These are phyloP conservation scores for Coemansia sp. DNA, from an alignment of 192 early-diverging fungal genomes.

Conservation along the genomic window DNA sequence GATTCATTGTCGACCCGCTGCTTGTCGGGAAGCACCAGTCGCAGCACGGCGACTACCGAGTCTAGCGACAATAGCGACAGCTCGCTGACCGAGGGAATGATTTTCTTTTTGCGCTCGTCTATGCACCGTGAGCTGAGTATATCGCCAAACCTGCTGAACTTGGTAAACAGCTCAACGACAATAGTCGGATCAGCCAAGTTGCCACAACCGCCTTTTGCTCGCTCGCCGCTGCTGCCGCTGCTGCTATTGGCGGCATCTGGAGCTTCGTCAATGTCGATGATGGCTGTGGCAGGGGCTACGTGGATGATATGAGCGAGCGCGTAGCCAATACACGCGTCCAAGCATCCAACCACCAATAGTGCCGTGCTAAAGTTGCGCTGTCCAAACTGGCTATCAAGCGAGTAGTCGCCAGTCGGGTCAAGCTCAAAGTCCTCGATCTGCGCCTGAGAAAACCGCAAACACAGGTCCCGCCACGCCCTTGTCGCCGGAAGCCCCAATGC, in stretches of 20 bases:
- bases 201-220: background rate
- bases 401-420: constrained; percentile 66
- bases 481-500: background rate
- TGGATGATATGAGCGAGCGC: constrained; percentile 13
- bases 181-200: constrained; percentile 9
- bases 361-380: constrained; percentile 61
- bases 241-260: background rate
- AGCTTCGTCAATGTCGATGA: background rate
- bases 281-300: background rate
- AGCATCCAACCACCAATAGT: constrained; percentile 58
- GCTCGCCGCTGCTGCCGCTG: no score
- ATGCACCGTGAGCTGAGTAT: constrained; percentile 30
- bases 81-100: constrained; percentile 15
- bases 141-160: constrained; percentile 27
- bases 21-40: constrained; percentile 23
- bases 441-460: constrained; percentile 53
- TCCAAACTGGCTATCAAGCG: constrained; percentile 56
- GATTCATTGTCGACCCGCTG: background rate
- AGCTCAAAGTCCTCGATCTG: constrained; percentile 72
- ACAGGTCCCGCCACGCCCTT: constrained; percentile 24
- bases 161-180: constrained; percentile 32
- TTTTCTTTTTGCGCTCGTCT: constrained; percentile 25
- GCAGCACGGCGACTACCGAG: constrained; percentile 1
- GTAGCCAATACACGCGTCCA: constrained; percentile 61
- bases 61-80: constrained; percentile 25